phyloP scores from a whole-genome alignment of 129 eudicot genomes.

The Escallonia rubra region DNA sequence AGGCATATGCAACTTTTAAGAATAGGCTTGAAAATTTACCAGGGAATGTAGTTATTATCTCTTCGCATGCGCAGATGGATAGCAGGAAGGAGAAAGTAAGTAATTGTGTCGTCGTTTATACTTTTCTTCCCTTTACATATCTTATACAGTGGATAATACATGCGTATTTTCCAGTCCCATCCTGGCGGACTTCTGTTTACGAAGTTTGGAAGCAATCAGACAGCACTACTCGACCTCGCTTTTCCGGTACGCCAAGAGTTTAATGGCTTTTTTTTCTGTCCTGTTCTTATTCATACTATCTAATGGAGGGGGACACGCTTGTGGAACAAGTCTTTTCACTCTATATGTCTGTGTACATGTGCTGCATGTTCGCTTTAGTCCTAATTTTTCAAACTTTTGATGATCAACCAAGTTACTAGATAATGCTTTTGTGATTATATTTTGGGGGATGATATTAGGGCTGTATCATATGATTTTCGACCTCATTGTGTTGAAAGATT shows the following conservation, averaged over 20 bases:
- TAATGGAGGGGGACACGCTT: too few relatives aligned
- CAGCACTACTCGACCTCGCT: constrained; percentile 75
- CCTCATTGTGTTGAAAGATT: too few relatives aligned
- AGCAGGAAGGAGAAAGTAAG: constrained; percentile 85
- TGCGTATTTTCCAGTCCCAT: constrained; percentile 53
- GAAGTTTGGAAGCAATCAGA: constrained; percentile 77
- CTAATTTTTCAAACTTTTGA: too few relatives aligned
- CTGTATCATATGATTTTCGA: too few relatives aligned
- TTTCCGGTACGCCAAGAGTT: constrained; percentile 56
- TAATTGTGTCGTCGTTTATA: constrained; percentile 2
- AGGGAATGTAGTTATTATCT: constrained; percentile 65
- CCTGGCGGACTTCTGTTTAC: constrained; percentile 87
- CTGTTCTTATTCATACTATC: not conserved
- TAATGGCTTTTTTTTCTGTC: not conserved
- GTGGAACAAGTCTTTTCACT: too few relatives aligned
- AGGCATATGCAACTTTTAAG: constrained; percentile 66
- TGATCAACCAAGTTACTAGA: too few relatives aligned
- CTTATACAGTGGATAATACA: not conserved
- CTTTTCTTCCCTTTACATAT: not conserved
- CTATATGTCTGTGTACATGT: too few relatives aligned
- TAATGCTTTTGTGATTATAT: too few relatives aligned
- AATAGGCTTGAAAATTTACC: constrained; percentile 72
- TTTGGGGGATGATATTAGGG: too few relatives aligned
- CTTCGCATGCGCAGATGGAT: constrained; percentile 83
- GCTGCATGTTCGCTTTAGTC: too few relatives aligned